phyloP scores from a whole-genome alignment of 2,329 filamentous ascomycete species.

The Fusarium graminum region DNA sequence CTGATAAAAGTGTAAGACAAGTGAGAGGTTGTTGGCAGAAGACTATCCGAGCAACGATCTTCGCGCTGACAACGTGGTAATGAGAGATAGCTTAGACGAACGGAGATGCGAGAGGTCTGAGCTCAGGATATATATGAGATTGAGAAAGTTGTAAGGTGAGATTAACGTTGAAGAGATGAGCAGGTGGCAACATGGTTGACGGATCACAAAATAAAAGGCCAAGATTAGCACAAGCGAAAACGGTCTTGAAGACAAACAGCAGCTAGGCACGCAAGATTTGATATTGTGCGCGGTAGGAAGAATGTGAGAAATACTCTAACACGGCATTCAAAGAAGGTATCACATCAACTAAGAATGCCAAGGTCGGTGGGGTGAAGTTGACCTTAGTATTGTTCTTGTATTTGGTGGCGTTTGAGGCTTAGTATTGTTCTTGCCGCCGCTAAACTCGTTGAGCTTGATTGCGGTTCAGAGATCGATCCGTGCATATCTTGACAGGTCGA shows the following conservation, averaged over 20 bases:
- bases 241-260: constrained; percentile 28
- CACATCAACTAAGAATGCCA: constrained; percentile 38
- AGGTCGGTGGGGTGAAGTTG: constrained; percentile 33
- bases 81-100: constrained; percentile 20
- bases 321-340: constrained; percentile 34
- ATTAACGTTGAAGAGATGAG: constrained; percentile 14
- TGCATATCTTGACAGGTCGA: constrained; percentile 41
- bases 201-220: constrained; percentile 30
- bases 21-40: constrained; percentile 3
- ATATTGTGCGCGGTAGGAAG: constrained; percentile 42
- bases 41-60: constrained; percentile 3
- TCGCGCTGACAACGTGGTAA: constrained; percentile 2
- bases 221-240: constrained; percentile 17
- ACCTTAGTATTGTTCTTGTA: constrained; percentile 53
- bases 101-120: constrained; percentile 23
- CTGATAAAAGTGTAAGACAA: neutral
- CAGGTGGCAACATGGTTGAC: constrained; percentile 38
- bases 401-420: constrained; percentile 50
- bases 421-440: constrained; percentile 52
- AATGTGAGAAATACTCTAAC: constrained; percentile 30
- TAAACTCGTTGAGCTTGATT: constrained; percentile 19
- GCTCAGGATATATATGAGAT: constrained; percentile 15
- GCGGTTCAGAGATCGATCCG: constrained; percentile 23
- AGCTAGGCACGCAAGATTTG: constrained; percentile 17
- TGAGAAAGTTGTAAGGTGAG: constrained; percentile 1